These are phyloP conservation scores for Umbelopsis sp. DNA, from an alignment of 192 early-diverging fungal genomes.

Conservation along the genomic window DNA sequence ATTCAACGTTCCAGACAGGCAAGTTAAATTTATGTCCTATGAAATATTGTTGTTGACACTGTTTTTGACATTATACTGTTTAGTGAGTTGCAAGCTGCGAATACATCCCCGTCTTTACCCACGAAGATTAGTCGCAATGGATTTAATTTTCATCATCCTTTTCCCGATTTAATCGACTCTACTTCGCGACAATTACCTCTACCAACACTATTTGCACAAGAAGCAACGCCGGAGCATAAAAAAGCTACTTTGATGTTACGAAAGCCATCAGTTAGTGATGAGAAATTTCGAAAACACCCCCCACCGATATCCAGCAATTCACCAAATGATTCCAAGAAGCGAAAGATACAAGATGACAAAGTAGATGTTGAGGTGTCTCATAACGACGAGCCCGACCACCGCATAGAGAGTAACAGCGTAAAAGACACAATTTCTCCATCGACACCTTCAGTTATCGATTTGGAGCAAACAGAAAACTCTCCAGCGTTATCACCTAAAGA, in stretches of 20 bases:
- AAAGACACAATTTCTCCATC: neutral
- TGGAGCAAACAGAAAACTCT: neutral
- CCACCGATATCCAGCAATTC: neutral
- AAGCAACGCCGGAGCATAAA: neutral
- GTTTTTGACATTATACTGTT: neutral
- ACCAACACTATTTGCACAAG: slow-evolving; percentile 3
- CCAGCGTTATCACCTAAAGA: neutral
- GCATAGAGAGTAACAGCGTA: neutral
- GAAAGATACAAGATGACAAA: neutral
- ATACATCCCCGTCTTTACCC: neutral
- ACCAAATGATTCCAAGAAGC: neutral
- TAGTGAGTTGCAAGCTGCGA: slow-evolving; percentile 2
- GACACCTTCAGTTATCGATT: neutral
- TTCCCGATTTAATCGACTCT: neutral
- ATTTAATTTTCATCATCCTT: slow-evolving; percentile 13
- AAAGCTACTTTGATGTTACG: neutral
- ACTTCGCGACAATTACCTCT: neutral
- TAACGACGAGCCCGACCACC: neutral
- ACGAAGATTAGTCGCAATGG: neutral
- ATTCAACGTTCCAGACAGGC: neutral
- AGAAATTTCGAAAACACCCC: neutral
- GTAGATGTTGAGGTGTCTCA: neutral
- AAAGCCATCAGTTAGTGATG: neutral
- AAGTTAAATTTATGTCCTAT: neutral
- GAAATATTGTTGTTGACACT: neutral